phyloP scores from a whole-genome alignment of 2,329 filamentous ascomycete species.

The Cryoendolithus antarcticus region DNA sequence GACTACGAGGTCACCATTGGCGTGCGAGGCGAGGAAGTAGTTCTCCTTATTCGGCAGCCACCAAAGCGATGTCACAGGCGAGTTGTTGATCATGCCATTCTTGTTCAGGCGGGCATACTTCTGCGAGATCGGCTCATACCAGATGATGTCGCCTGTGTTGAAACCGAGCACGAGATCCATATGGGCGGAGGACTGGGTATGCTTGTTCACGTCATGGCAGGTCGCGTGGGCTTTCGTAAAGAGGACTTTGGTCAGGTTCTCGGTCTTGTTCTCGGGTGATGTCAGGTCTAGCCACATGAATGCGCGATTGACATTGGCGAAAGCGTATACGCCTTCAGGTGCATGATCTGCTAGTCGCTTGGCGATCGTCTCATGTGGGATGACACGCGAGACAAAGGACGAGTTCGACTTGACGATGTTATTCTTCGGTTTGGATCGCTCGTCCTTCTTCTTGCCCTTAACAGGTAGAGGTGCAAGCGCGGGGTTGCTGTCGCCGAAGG shows the following conservation, averaged over 20 bases:
- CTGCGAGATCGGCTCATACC: conserved; percentile 95
- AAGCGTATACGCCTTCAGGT: conserved; percentile 70
- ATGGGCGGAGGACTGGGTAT: conserved; percentile 68
- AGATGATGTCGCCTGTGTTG: conserved; percentile 91
- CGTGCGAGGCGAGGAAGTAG: conserved; percentile 80
- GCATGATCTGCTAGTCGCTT: conserved; percentile 72
- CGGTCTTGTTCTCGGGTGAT: conserved; percentile 63
- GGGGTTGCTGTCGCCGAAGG: conserved; percentile 79
- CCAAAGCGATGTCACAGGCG: conserved; percentile 72
- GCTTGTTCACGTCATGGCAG: conserved; percentile 80
- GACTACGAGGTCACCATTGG: conserved; percentile 80
- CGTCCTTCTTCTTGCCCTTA: conserved; percentile 52
- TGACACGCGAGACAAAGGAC: conserved; percentile 93
- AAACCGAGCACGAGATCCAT: conserved; percentile 92
- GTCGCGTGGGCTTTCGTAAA: conserved; percentile 94
- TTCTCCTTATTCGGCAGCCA: conserved; percentile 95
- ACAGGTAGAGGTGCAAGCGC: conserved; percentile 50
- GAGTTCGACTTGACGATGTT: conserved; percentile 98
- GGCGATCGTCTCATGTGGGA: conserved; percentile 68
- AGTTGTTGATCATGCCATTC: conserved; percentile 81
- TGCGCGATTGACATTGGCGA: conserved; percentile 89
- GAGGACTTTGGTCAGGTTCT: conserved; percentile 87
- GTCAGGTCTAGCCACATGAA: conserved; percentile 93
- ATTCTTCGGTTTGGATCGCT: conserved; percentile 89
- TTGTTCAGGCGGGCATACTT: conserved; percentile 95